phyloP scores from a whole-genome alignment of 1,139 yeast species.

The Debaryomyces subglobosus region DNA sequence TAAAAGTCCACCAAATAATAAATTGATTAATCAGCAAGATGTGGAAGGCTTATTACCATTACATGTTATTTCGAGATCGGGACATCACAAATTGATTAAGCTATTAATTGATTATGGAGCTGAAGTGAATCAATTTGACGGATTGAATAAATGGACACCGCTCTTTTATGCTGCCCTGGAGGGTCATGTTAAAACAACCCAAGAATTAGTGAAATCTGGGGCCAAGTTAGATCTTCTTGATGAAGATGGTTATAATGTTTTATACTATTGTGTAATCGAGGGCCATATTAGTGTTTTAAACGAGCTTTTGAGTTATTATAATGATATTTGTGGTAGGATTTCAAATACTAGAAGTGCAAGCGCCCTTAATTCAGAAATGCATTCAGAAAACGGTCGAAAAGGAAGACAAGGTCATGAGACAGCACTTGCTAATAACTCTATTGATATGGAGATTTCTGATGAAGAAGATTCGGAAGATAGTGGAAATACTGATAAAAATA shows the following conservation, averaged over 20 bases:
- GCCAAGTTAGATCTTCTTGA: constrained; percentile 77
- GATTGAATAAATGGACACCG: constrained; percentile 92
- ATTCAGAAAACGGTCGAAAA: background rate
- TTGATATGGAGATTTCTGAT: constrained; percentile 33
- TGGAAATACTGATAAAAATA: constrained; percentile 34
- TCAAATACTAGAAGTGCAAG: background rate
- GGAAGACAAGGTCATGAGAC: constrained; percentile 5
- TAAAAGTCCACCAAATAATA: constrained; percentile 28
- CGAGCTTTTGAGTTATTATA: constrained; percentile 49
- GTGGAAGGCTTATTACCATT: constrained; percentile 89
- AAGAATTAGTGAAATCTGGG: constrained; percentile 68
- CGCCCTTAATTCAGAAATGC: background rate
- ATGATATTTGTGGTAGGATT: constrained; percentile 21
- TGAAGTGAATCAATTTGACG: constrained; percentile 77
- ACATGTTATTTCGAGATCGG: constrained; percentile 87
- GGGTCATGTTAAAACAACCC: constrained; percentile 75
- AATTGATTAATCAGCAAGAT: constrained; percentile 56
- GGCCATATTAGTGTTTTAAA: constrained; percentile 84
- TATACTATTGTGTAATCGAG: constrained; percentile 91
- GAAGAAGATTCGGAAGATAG: constrained; percentile 47
- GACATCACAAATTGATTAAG: constrained; percentile 69
- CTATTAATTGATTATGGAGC: constrained; percentile 74
- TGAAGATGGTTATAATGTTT: constrained; percentile 79
- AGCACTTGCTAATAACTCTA: background rate
- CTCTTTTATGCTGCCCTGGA: constrained; percentile 87